phyloP scores from a whole-genome alignment of 2,329 filamentous ascomycete species.

The Decorospora gaudefroyi region DNA sequence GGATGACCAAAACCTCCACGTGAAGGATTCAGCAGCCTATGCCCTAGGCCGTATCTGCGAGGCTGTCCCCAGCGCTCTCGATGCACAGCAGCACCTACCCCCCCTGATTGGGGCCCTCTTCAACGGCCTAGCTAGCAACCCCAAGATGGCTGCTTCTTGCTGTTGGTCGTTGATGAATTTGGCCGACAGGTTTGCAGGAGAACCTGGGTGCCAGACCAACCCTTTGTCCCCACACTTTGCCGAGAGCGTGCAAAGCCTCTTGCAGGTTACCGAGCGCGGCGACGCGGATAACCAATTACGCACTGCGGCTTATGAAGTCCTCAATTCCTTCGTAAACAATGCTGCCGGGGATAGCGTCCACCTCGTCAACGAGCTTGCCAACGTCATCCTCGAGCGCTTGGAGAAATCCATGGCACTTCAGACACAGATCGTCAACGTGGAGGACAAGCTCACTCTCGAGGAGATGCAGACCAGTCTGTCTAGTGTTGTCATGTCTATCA shows the following conservation, averaged over 20 bases:
- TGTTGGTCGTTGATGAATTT: constrained; percentile 99
- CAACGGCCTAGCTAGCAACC: constrained; percentile 82
- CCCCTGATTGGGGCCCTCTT: constrained; percentile 87
- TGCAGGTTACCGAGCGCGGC: constrained; percentile 79
- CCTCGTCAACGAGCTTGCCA: constrained; percentile 79
- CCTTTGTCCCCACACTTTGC: constrained; percentile 90
- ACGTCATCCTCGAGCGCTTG: constrained; percentile 86
- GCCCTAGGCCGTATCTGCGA: constrained; percentile 96
- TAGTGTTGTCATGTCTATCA: constrained; percentile 88
- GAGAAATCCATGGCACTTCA: constrained; percentile 90
- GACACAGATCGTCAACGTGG: constrained; percentile 90
- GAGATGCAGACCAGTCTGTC: constrained; percentile 97
- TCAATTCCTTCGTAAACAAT: constrained; percentile 92
- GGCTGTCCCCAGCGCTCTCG: constrained; percentile 87
- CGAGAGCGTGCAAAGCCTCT: constrained; percentile 81
- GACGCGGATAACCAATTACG: constrained; percentile 87
- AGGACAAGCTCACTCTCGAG: constrained; percentile 93
- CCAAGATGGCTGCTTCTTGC: constrained; percentile 97
- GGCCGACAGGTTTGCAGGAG: constrained; percentile 91
- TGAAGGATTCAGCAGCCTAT: constrained; percentile 95
- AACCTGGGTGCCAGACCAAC: constrained; percentile 77
- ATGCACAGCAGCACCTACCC: constrained; percentile 79
- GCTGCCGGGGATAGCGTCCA: constrained; percentile 82
- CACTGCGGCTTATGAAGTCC: constrained; percentile 94
- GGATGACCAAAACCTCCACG: constrained; percentile 84